Conservation (phyloP, 2,329 filamentous ascomycete species). For the Claviceps sp. region DNA sequence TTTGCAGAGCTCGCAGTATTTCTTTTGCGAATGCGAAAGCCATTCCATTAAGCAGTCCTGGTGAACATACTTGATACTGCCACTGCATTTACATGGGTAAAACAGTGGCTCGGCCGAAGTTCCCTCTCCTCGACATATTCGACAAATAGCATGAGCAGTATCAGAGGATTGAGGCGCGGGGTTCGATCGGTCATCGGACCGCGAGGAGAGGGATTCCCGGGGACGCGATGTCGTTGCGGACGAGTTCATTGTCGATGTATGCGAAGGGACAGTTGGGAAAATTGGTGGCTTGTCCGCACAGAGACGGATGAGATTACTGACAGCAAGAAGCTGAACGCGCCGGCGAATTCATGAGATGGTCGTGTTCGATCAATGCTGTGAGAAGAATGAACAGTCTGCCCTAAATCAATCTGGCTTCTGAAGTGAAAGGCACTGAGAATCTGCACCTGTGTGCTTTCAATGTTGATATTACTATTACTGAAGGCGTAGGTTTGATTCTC, state of each 20-base stretch:
- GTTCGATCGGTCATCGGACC: conserved; percentile 12
- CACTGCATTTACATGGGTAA: conserved; percentile 97
- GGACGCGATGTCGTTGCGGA: neutral
- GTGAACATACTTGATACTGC: conserved; percentile 96
- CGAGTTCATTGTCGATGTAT: conserved; percentile 4
- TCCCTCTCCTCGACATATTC: conserved; percentile 88
- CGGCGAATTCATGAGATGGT: conserved; percentile 4
- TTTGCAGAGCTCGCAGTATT: conserved; percentile 98
- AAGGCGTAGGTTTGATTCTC: neutral
- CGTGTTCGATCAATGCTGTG: neutral
- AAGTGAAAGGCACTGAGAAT: neutral
- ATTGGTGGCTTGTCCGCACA: conserved; percentile 7
- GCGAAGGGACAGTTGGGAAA: conserved; percentile 2
- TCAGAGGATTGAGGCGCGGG: conserved; percentile 15
- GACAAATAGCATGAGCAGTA: conserved; percentile 61
- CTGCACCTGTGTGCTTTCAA: neutral
- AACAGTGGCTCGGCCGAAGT: conserved; percentile 76
- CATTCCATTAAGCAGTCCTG: conserved; percentile 98
- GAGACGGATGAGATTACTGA: conserved; percentile 2
- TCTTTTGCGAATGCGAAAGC: conserved; percentile 97
- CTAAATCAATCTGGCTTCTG: neutral
- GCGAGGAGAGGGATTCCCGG: conserved; percentile 7
- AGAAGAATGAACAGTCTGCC: neutral
- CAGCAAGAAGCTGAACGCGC: neutral
- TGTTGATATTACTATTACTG: too few relatives aligned